These are phyloP conservation scores for Ophiostoma novo-ulmi DNA, from an alignment of 2,329 filamentous ascomycete genomes.

Conservation along the genomic window DNA sequence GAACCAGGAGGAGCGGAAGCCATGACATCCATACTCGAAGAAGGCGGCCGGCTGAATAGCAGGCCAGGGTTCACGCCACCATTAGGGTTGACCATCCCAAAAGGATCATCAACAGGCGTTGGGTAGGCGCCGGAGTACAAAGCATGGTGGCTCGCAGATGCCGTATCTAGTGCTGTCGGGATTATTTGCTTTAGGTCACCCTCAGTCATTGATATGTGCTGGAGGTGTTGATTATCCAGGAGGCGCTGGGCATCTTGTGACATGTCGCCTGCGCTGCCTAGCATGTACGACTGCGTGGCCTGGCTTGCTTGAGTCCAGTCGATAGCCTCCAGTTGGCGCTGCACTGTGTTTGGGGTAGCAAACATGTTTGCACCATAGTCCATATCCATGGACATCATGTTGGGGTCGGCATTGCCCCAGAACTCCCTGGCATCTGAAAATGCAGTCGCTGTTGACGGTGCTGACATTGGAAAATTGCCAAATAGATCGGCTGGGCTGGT, in stretches of 20 bases:
- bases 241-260: conserved; percentile 32
- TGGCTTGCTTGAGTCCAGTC: conserved; percentile 55
- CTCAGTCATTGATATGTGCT: conserved; percentile 33
- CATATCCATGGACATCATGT: conserved; percentile 54
- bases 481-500: conserved; percentile 52
- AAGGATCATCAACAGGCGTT: conserved; percentile 46
- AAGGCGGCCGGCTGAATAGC: conserved; percentile 50
- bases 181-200: conserved; percentile 48
- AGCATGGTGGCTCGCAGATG: conserved; percentile 35
- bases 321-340: conserved; percentile 48
- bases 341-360: conserved; percentile 39
- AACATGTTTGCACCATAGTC: conserved; percentile 51
- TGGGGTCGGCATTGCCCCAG: conserved; percentile 46
- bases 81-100: conserved; percentile 43
- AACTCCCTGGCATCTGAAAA: conserved; percentile 44
- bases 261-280: conserved; percentile 44
- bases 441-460: conserved; percentile 45
- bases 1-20: conserved; percentile 26
- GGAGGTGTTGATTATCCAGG: conserved; percentile 19
- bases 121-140: conserved; percentile 42
- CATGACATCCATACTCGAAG: conserved; percentile 41
- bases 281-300: conserved; percentile 34
- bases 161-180: conserved; percentile 37
- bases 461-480: conserved; percentile 53
- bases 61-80: conserved; percentile 56